Conservation (phyloP, 345 rosid genomes). For the Citrus medica region DNA sequence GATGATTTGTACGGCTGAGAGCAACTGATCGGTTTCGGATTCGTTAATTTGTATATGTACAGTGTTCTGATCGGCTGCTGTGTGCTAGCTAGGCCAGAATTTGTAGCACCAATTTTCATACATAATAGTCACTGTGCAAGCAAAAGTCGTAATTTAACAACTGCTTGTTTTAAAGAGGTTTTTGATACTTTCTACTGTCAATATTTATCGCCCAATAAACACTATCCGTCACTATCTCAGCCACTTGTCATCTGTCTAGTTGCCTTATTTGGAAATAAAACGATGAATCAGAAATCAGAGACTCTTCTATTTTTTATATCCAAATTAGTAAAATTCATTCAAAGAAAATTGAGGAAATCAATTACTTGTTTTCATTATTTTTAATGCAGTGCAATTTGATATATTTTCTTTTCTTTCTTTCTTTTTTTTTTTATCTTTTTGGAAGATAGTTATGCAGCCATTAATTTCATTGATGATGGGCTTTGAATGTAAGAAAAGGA, state of each 20-base stretch:
- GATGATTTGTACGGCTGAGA: too few species aligned
- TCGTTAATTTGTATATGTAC: too few species aligned
- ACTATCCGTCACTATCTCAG: background rate
- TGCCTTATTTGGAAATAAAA: background rate
- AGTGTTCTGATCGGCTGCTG: too few species aligned
- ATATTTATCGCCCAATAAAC: background rate
- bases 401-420: too few species aligned
- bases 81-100: too few species aligned
- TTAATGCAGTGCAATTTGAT: too few species aligned
- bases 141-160: slow-evolving; percentile 2
- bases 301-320: too few species aligned
- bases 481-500: background rate
- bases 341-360: background rate
- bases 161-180: background rate
- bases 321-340: too few species aligned
- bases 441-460: too few species aligned
- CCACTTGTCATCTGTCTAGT: background rate
- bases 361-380: too few species aligned
- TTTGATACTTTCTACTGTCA: background rate
- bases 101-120: background rate
- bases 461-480: background rate
- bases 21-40: too few species aligned
- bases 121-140: background rate
- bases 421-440: too few species aligned
- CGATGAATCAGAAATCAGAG: background rate